Base-by-base conservation (phyloP, 1,139 yeast genomes). In the Kazachstania sp. region DNA sequence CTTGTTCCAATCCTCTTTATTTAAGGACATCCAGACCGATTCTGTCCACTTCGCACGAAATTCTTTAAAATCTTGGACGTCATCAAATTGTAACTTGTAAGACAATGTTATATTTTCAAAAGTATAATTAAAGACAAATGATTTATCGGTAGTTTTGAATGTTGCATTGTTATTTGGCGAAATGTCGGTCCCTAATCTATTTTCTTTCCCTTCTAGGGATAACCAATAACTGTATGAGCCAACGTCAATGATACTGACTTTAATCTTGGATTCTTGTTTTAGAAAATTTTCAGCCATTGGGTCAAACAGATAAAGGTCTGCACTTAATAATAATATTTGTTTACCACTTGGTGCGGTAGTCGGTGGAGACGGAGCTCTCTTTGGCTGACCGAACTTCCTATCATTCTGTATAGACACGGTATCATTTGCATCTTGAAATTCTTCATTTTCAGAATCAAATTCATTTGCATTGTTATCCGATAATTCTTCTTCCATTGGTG, bases 91-190 rank as follows among this genome's bases (percentile, higher is more conserved):
- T 37, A 86, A 54, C 51, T 84, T 70, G 76, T 85, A 85, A 0
- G 95, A 82, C 43, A 72, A 71, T 0, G 78, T 57, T 2, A 69
- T 66, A 13, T 61, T 69, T 4, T 58, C 65, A 2, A 68, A 59
- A 31, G 68, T 69, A 53, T 77, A 73, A 59, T 84, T 84, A 73
- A 86, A 87, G 32, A 83, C 74, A 56, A 87, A 84, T 0, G 86
- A 73, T 11, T 65, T 54, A 32, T 74, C 73, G 36, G 76, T 80
- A 50, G 70, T 73, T 57, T 82, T 79, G 60, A 86, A 83, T 13
- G 77, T 73, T 1, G 95, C 88, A 56, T 77, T 81, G 68, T 85
- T 69, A 34, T 73, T 72, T 9, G 77, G 71, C 16, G 68, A 61
- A 26, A 86, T 60, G 1, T 63, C 57, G 4, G 75, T 66, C 3